These are phyloP conservation scores for Golovinomyces cichoracearum DNA, from an alignment of 2,329 filamentous ascomycete species.

Conservation along the genomic window DNA sequence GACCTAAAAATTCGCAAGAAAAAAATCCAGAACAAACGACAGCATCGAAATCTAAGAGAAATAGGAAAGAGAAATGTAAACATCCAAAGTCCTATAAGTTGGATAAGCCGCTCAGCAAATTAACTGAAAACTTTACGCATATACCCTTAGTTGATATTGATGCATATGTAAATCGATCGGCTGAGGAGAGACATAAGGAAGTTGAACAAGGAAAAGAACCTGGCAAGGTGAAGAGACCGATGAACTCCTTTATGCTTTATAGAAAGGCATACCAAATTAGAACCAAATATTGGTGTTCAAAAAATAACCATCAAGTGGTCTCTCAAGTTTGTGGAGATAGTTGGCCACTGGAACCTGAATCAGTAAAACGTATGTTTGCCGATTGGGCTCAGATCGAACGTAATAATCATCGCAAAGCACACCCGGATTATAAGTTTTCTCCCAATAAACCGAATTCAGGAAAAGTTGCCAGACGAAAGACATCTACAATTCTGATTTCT, in stretches of 20 bases:
- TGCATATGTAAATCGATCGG: slow-evolving; percentile 55
- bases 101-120: slow-evolving; percentile 39
- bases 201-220: slow-evolving; percentile 36
- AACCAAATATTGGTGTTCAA: slow-evolving; percentile 52
- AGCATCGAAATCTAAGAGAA: slow-evolving; percentile 16
- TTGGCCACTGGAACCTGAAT: slow-evolving; percentile 58
- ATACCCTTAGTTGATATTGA: slow-evolving; percentile 59
- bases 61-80: background rate
- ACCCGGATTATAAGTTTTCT: slow-evolving; percentile 83
- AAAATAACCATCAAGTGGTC: slow-evolving; percentile 85
- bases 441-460: slow-evolving; percentile 38
- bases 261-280: slow-evolving; percentile 74
- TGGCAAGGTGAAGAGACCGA: slow-evolving; percentile 66
- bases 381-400: slow-evolving; percentile 56
- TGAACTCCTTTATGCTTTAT: slow-evolving; percentile 98
- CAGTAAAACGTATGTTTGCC: slow-evolving; percentile 50
- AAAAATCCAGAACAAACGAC: background rate
- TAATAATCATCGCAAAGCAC: slow-evolving; percentile 58
- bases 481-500: slow-evolving; percentile 3
- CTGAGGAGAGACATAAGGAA: slow-evolving; percentile 39
- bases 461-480: slow-evolving; percentile 23
- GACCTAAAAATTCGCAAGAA: background rate
- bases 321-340: slow-evolving; percentile 67
- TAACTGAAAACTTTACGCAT: slow-evolving; percentile 35
- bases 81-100: slow-evolving; percentile 20